phyloP scores from a whole-genome alignment of 169 alveolate genomes.

The Cryptosporidium parvum region DNA sequence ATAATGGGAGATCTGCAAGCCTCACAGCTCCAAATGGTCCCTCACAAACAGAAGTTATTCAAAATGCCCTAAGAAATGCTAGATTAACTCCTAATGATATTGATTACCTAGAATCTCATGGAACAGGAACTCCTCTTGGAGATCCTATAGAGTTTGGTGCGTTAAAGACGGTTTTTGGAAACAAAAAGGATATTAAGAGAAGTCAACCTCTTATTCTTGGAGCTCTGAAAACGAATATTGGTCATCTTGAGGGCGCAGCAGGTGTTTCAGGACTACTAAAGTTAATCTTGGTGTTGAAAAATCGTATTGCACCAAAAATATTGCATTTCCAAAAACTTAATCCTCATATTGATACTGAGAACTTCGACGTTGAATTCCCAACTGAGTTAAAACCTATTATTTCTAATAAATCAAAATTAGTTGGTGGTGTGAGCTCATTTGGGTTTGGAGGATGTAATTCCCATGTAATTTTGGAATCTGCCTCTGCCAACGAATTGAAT shows the following conservation, averaged over 20 bases:
- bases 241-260: constrained; percentile 87
- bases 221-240: constrained; percentile 86
- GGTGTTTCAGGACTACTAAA: constrained; percentile 83
- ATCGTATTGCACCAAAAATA: constrained; percentile 82
- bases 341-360: constrained; percentile 84
- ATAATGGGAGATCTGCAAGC: constrained; percentile 84
- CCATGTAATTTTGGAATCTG: constrained; percentile 80
- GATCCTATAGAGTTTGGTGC: constrained; percentile 85
- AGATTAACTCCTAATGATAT: constrained; percentile 76
- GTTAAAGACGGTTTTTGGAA: constrained; percentile 77
- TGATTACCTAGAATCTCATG: constrained; percentile 82
- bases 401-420: constrained; percentile 19
- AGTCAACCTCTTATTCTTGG: constrained; percentile 83
- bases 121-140: constrained; percentile 85
- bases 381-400: constrained; percentile 63
- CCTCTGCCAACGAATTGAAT: neutral
- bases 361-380: constrained; percentile 80
- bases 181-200: constrained; percentile 75
- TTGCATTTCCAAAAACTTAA: constrained; percentile 82
- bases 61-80: constrained; percentile 79
- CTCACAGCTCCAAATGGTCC: constrained; percentile 85
- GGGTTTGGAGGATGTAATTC: constrained; percentile 86
- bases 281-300: constrained; percentile 77
- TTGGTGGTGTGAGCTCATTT: constrained; percentile 82
- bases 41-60: constrained; percentile 82